Evolutionary conservation across 768 basidiomycete genomes (phyloP), one percentile per base, ranked within the genome.

Genomic region (Phaffia australis): DNA sequence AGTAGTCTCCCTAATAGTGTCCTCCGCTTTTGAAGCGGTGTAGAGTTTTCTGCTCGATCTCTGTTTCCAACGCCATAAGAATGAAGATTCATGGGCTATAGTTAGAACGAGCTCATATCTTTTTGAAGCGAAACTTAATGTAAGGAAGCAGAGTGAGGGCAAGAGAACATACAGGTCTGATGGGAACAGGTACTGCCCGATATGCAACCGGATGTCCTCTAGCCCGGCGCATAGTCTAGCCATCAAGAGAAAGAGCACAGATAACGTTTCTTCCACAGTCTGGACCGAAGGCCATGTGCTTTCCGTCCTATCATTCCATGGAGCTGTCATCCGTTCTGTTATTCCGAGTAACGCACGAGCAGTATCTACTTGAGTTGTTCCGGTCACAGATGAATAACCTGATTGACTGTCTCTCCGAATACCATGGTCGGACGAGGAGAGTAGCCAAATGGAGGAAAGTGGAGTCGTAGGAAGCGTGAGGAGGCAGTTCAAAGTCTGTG

Each of bases 1-100:
- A 97, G 75, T 72, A 87, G 84, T 59, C 87, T 80, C 0, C 95
- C 95, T 2, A 97, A 78, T 9, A 87, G 75, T 73, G 88, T 86
- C 18, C 82, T 65, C 3, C 90, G 84, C 50, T 79, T 76, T 73
- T 97, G 90, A 27, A 98, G 79, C 3, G 88, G 82, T 11, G 75
- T 78, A 46, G 74, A 73, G 47, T 61, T 68, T 5, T 71, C n/a
- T 11, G 85, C 83, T 55, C 95, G 84, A 75, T 98, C 94, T 18
- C 80, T 81, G 69, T 29, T 21, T 1, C 32, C 18, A 54, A 60
- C 35, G 46, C 46, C 48, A 47, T 15, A 42, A 65, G 56, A 64
- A 56, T 29, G 30, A 47, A 42, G 35, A n/a, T n/a, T 55, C 30
- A 3, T 3, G 29, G 55, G 19, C 57, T 54, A 23, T 30, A 64